Percentiles rank a stretch among this genome's conserved stretches.
These are phyloP conservation scores for Acanthamoeba triangularis DNA, from an alignment of 208 protist species.

Conservation along the genomic window DNA sequence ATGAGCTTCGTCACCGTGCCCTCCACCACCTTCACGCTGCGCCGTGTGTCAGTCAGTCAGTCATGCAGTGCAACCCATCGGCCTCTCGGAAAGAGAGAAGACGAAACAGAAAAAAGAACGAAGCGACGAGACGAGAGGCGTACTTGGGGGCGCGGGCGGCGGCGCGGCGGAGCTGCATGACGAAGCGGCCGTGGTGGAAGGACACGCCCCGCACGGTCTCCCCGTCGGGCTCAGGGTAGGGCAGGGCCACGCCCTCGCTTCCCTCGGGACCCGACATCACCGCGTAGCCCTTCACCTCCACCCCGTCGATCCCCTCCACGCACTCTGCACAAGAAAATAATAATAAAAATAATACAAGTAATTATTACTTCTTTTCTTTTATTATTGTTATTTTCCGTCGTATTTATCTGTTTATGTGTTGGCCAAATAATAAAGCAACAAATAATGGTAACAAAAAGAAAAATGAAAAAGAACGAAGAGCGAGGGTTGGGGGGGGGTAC, in stretches of 20 bases:
- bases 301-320: constrained; percentile 92
- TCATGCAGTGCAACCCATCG: not conserved
- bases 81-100: not conserved
- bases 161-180: constrained; percentile 93
- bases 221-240: constrained; percentile 87
- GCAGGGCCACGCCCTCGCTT: constrained; percentile 89
- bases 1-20: constrained; percentile 18
- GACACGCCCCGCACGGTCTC: constrained; percentile 84
- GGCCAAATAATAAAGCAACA: not conserved
- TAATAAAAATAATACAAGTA: too few species aligned
- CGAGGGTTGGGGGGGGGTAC: constrained; percentile 52
- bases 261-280: constrained; percentile 88
- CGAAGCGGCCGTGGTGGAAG: constrained; percentile 97
- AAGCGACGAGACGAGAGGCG: not conserved
- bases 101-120: not conserved
- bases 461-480: not conserved
- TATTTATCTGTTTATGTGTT: too few species aligned
- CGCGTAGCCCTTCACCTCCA: constrained; percentile 94
- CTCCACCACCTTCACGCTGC: constrained; percentile 3
- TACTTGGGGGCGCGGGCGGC: constrained; percentile 45
- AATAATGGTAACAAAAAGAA: not conserved
- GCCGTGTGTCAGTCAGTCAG: not conserved
- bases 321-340: constrained; percentile 85
- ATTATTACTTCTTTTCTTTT: too few species aligned
- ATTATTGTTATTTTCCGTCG: too few species aligned